Evolutionary conservation across 2,329 filamentous ascomycete species (phyloP), one percentile per base, ranked within the genome.

Genomic region (Phialophora macrospora): DNA sequence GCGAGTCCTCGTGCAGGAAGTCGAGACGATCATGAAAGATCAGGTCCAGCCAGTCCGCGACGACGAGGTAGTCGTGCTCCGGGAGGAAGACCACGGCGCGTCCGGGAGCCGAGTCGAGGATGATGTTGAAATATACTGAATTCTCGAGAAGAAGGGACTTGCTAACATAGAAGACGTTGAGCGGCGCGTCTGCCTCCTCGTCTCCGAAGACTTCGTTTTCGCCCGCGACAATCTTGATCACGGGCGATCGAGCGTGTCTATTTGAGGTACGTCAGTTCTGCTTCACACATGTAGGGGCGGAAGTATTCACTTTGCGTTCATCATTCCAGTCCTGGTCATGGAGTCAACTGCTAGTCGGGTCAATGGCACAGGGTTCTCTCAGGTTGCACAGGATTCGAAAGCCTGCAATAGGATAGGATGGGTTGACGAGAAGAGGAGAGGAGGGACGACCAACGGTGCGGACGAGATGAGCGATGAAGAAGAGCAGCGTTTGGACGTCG

Each of bases 141-240:
- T 64, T 60, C 34, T 64, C 55, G n/a, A 57, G 14, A 6, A 67
- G 48, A 20, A 67, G 60, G 7, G 56, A 57, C 20, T 44, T 57
- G 65, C 57, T 58, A 32, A 67, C 54, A 20, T 67, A 61, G 61
- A 67, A 67, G 44, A 67, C 65, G 32, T 64, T 67, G 30, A 51
- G 20, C n/a, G 54, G 57, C 6, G 46, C 22, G 17, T 51, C 54
- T 24, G 41, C 11, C 6, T 51, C 52, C 17, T 55, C 52, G 28
- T 56, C 48, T 44, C 32, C 52, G 32, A 56, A 63, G 26, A 60
- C 24, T 20, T 61, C 61, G 11, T 54, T 26, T 22, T 62, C 48
- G 28, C 60, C 56, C 12, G 59, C 44, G 44, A 66, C 38, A 41
- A 66, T 30, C 30, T 60, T 66, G 60, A 66, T 61, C 38, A 57